Base-by-base conservation (phyloP, 495 filamentous ascomycete species). In the Tuber melanosporum region DNA sequence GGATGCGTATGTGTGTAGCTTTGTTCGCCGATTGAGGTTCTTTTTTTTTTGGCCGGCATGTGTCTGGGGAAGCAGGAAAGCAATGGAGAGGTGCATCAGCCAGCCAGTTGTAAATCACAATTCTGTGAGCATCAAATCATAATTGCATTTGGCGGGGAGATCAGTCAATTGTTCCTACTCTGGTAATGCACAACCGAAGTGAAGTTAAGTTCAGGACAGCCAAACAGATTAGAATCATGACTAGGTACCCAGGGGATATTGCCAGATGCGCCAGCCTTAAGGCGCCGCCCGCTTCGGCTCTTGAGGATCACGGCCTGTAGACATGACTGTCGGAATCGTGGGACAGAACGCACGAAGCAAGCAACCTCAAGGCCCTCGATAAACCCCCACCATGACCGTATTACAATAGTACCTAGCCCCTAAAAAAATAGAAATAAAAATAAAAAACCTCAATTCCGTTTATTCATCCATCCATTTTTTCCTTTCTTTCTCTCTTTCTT, bases 41-140 rank as follows among this genome's bases (percentile, higher is more conserved):
- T 62, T 62, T 26, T 62, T 62, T 66, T 66, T 66, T 66, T 66
- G 57, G 57, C 57, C 57, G 26, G 57, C 32, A 66, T 66, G 57
- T 36, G 32, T 36, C 26, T 66, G 26, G n/a, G 57, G 57, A 66
- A 66, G 26, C 57, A 66, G 57, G 57, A 66, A 19, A 66, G 57
- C 57, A 66, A 66, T 36, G 57, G 57, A 36, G 32, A 66, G 32
- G 57, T 66, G 32, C 57, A 36, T 36, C 57, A 6, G 57, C 57
- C 57, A 66, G 57, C 57, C 26, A 66, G 5, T 36, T 66, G 57
- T 66, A 66, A 32, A 66, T 36, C 32, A 66, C 26, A 66, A 66
- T 66, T 66, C 57, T 14, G 57, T 66, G 57, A 36, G 57, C 26
- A 66, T 26, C 36, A 66, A 66, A 36, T 26, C 26, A 36, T n/a